Evolutionary conservation across 345 rosid genomes (phyloP).

Genomic region (Triadica sebifera): DNA sequence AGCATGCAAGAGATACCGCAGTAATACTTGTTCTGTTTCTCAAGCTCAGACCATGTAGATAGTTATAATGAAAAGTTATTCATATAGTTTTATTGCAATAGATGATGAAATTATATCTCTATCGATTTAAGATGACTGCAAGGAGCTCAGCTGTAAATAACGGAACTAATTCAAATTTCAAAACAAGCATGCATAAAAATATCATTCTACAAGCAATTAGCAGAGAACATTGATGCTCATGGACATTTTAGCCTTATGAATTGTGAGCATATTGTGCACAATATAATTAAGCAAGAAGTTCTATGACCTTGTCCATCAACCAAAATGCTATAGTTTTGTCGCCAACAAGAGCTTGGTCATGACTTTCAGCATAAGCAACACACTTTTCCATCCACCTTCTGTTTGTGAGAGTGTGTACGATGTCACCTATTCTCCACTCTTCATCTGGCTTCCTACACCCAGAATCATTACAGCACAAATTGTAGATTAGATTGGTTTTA

Average conservation of each 20-base stretch:
- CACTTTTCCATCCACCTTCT: slow-evolving; percentile 92
- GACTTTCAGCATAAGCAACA: slow-evolving; percentile 88
- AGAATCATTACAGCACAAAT: slow-evolving; percentile 14
- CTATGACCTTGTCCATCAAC: slow-evolving; percentile 92
- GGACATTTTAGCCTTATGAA: neutral
- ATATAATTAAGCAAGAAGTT: slow-evolving; percentile 9
- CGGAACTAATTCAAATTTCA: slow-evolving; percentile 1
- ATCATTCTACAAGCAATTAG: neutral
- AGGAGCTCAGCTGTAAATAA: neutral
- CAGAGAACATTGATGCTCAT: neutral
- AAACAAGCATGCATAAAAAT: neutral
- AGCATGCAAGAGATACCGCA: neutral
- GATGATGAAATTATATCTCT: neutral
- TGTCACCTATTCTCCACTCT: slow-evolving; percentile 82
- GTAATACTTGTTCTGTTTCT: neutral
- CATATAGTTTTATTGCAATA: neutral
- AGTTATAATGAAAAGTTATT: neutral
- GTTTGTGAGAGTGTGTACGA: slow-evolving; percentile 69
- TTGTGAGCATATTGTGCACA: neutral
- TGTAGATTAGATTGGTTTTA: neutral
- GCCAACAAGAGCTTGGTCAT: slow-evolving; percentile 99
- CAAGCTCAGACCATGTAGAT: neutral
- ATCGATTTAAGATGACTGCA: neutral
- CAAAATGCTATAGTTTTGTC: slow-evolving; percentile 97
- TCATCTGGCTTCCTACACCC: slow-evolving; percentile 76